Base-by-base conservation (phyloP, 2,329 filamentous ascomycete species). In the Calonectria hongkongensis region DNA sequence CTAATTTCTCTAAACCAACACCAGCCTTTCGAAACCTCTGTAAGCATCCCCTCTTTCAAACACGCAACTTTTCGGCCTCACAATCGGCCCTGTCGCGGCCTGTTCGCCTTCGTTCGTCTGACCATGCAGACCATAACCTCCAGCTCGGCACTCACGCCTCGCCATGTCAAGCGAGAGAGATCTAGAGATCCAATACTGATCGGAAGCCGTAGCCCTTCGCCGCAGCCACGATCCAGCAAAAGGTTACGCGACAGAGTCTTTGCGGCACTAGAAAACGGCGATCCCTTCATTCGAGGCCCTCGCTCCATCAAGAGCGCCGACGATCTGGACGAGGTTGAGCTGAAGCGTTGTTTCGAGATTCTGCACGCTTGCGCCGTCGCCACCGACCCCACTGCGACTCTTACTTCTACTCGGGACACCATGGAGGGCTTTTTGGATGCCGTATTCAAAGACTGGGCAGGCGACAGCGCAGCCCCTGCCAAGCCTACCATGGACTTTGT, bases 401-500 rank as follows among this genome's bases (percentile, higher is more conserved):
- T 81, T 21, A 48, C 66, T 0, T 76, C 75, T 33, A 83, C 82
- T 0, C 74, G 76, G 13, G 74, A 77, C 21, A 83, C 81, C 8
- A 81, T 83, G 66, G 82, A 83, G 27, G 77, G 79, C 1, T 83
- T 83, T 36, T 66, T 83, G 36, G 78, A 78, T 0, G 82, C 82
- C 16, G 71, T 82, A 0, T 83, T 83, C 69, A 78, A 78, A 7
- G 71, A 75, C 2, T 83, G 82, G 81, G 43, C 70, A 0, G 76
- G 78, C 25, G 71, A 74, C 10, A 16, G 60, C 1, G 71, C 54
- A 0, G 71, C 68, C 1, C 60, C 75, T 2, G n/a, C n/a, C 30
- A 81, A 74, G 56, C 81, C 81, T 0, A 68, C 66, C 16, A 72
- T 83, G 65, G 81, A 83, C 4, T 82, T 83, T 70, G 30, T 79